Evolutionary conservation across 1,284 basidiomycete genomes (phyloP).

Genomic region (Entoloma clypeatum): DNA sequence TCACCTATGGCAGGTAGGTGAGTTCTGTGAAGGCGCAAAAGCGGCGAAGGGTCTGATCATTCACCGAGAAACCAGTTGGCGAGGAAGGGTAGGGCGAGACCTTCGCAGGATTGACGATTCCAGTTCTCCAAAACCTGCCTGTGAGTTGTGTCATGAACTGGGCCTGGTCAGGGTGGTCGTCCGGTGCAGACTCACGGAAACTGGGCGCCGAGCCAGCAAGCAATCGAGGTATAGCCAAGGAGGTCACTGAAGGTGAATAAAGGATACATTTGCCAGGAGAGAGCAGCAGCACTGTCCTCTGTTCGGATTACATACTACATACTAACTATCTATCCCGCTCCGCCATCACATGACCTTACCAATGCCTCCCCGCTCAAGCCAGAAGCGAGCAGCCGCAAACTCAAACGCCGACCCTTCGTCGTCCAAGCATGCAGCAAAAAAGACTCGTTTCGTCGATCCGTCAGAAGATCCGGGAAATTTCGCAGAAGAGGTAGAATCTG

Average conservation of each 20-base stretch:
- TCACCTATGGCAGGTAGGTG: constrained; percentile 59
- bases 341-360: constrained; percentile 1
- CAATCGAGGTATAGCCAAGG: constrained; percentile 75
- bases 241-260: constrained; percentile 42
- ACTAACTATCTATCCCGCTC: not conserved
- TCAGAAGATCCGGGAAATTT: constrained; percentile 69
- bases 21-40: constrained; percentile 5
- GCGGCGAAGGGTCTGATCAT: constrained; percentile 20
- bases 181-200: constrained; percentile 67
- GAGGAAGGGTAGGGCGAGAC: constrained; percentile 86
- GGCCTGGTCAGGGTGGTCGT: not conserved
- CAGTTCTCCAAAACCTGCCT: constrained; percentile 82
- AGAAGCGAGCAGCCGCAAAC: constrained; percentile 57
- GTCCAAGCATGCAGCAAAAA: constrained; percentile 48
- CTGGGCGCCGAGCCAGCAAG: constrained; percentile 89
- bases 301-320: constrained; percentile 4
- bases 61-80: constrained; percentile 86
- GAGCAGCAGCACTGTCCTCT: constrained; percentile 3
- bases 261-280: constrained; percentile 24
- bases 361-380: constrained; percentile 49
- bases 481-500: constrained; percentile 68
- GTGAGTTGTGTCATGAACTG: constrained; percentile 2
- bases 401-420: constrained; percentile 38
- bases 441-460: constrained; percentile 79
- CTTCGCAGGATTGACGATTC: constrained; percentile 71